phyloP scores from a whole-genome alignment of 2,329 filamentous ascomycete genomes.

The Fusarium sp. region DNA sequence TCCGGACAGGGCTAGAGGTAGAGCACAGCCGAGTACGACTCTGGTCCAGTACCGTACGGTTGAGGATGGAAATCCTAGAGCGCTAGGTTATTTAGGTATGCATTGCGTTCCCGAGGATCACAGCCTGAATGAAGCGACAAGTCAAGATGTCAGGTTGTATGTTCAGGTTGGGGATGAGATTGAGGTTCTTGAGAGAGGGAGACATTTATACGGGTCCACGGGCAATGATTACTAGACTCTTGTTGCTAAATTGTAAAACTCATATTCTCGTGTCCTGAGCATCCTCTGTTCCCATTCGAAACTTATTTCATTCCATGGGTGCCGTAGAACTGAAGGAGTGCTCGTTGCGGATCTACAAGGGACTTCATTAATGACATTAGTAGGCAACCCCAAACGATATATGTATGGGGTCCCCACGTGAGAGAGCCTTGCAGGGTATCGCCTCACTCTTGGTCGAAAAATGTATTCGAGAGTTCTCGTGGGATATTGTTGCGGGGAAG shows the following conservation, averaged over 20 bases:
- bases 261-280: not conserved
- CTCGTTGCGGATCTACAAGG: not conserved
- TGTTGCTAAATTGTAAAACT: not conserved
- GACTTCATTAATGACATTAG: not conserved
- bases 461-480: too few species aligned
- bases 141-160: constrained; percentile 8
- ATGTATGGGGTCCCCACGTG: not conserved
- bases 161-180: constrained; percentile 43
- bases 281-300: not conserved
- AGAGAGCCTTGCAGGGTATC: not conserved
- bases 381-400: not conserved
- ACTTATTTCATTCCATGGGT: not conserved
- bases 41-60: constrained; percentile 37
- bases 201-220: constrained; percentile 42
- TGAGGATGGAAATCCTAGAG: constrained; percentile 40
- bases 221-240: constrained; percentile 39
- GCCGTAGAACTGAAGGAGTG: not conserved
- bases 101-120: constrained; percentile 44
- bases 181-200: constrained; percentile 42
- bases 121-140: constrained; percentile 16
- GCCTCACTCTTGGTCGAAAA: not conserved
- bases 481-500: too few species aligned
- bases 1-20: constrained; percentile 28
- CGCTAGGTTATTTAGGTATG: constrained; percentile 45
- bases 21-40: constrained; percentile 42